phyloP scores from a whole-genome alignment of 1,139 yeast species.

The Suhomyces terraborum region DNA sequence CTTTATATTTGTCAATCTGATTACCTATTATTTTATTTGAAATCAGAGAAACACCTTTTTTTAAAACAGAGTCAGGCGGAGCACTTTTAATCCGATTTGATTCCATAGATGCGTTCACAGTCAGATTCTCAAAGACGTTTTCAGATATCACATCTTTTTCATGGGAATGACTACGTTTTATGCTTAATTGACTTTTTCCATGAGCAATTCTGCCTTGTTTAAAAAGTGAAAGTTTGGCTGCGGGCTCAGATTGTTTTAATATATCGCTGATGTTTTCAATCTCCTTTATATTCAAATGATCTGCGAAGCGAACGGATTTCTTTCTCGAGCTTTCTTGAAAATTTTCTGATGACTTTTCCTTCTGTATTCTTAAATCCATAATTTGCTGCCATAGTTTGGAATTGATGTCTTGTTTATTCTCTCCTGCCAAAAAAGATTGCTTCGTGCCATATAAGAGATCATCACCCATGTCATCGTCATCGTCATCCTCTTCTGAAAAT shows the following conservation, averaged over 20 bases:
- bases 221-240: conserved; percentile 27
- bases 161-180: not conserved
- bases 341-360: too few species aligned
- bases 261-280: conserved; percentile 59
- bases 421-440: conserved; percentile 18
- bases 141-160: not conserved
- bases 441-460: conserved; percentile 27
- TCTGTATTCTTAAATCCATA: conserved; percentile 23
- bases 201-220: conserved; percentile 23
- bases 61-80: too few species aligned
- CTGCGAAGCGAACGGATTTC: conserved; percentile 57
- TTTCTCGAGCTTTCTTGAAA: too few species aligned
- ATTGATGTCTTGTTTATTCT: conserved; percentile 20
- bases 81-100: too few species aligned
- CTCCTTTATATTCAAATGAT: conserved; percentile 55
- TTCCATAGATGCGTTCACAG: not conserved
- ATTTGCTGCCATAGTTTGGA: conserved; percentile 36
- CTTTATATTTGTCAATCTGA: too few species aligned
- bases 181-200: not conserved
- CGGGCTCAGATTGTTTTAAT: conserved; percentile 34
- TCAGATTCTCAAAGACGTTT: not conserved
- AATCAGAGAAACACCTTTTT: too few species aligned
- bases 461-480: conserved; percentile 22
- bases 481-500: conserved; percentile 22
- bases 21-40: too few species aligned